These are phyloP conservation scores for Colletotrichum sidae DNA, from an alignment of 2,329 filamentous ascomycete genomes.

Conservation along the genomic window DNA sequence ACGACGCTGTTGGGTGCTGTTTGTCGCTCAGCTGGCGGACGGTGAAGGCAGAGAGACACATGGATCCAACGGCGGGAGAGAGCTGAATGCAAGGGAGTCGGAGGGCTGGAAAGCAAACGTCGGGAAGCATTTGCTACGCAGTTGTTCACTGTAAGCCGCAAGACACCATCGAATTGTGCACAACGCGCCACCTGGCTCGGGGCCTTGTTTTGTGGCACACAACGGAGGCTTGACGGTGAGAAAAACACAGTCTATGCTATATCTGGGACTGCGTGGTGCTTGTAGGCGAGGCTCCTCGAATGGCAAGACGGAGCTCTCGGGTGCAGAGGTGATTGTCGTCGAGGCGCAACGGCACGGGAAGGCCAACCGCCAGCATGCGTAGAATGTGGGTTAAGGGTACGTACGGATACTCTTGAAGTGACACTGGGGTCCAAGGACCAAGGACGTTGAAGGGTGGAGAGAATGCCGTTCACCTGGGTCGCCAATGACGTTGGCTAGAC, in stretches of 20 bases:
- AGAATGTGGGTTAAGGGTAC: no score
- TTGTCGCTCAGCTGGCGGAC: background rate
- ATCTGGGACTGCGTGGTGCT: background rate
- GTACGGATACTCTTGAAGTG: no score
- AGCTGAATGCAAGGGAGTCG: slow-evolving; percentile 21
- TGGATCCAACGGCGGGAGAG: slow-evolving; percentile 1
- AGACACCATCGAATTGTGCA: slow-evolving; percentile 19
- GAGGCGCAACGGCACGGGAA: slow-evolving; percentile 22
- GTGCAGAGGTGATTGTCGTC: slow-evolving; percentile 24
- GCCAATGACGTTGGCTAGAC: no score
- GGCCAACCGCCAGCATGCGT: slow-evolving; percentile 4
- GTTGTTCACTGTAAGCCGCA: background rate
- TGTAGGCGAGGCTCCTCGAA: background rate
- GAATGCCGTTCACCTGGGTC: no score
- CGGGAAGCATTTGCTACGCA: background rate
- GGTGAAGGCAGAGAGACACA: slow-evolving; percentile 7
- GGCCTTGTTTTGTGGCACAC: background rate
- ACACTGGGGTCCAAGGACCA: fast-evolving
- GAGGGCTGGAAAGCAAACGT: background rate
- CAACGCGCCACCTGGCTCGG: slow-evolving; percentile 2
- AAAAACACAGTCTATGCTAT: background rate
- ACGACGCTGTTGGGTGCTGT: slow-evolving; percentile 8
- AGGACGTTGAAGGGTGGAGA: background rate
- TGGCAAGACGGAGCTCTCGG: slow-evolving; percentile 2
- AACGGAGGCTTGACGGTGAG: background rate